Base-by-base conservation (phyloP, 495 filamentous ascomycete genomes). In the Penicillium chermesinum region DNA sequence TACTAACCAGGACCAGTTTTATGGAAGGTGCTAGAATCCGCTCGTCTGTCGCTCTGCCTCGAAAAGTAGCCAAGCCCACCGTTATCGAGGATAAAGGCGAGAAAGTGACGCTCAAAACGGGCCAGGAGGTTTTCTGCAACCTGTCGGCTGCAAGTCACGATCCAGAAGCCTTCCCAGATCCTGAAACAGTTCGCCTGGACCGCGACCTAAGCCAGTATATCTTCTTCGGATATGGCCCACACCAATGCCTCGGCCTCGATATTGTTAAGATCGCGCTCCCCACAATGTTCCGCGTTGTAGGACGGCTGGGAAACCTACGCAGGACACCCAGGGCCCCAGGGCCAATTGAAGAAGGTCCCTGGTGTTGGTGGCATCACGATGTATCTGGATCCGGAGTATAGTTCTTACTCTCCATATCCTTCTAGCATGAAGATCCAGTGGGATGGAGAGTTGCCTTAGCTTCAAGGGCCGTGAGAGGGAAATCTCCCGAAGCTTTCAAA, bases 341-440 rank as follows among this genome's bases (percentile, higher is more conserved):
- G 87, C 1, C 65, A 81, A 46, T 59, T 90, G 46, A 90, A 89
- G 70, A 83, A 74, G 59, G 65, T 89, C 3, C 55, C 67, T 0
- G 72, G 69, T 7, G 67, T 72, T 1, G 79, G 74, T 13, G 83
- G 77, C 0, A 75, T 78, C 44, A 76, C 77, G 12, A 69, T 80
- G 44, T 91, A 89, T 46, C 77, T 91, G 76, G 77, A 78, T 35
- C 78, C 84, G 44, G 81, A 91, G 57, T 80, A 84, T 61, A 85
- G 82, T 16, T 70, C 70, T n/a, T 78, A 79, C 55, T 85, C 76
- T 52, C 78, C 85, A 1, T 89, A 87, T 64, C 87, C 87, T 0
- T 76, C 78, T 2, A 84, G 76, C 17, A 84, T 75, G 72, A 76
- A 74, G 56, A 61, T 76, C 5, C 65, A 66, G 42, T 76, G 72